Base-by-base conservation (phyloP, 169 alveolate species). In the Eimeria acervulina region DNA sequence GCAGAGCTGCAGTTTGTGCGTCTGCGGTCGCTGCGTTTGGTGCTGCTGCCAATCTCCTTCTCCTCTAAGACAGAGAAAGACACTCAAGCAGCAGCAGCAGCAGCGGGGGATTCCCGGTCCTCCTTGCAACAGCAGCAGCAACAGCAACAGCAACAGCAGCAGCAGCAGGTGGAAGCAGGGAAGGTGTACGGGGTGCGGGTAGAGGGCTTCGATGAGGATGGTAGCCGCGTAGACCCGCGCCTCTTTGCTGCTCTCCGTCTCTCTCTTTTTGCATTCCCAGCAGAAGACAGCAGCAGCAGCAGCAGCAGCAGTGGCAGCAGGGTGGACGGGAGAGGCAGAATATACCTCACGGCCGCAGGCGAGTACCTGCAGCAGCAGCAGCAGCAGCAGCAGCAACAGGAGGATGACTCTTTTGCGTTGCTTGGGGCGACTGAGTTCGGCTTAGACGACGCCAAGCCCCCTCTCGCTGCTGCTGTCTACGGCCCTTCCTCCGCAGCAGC, bases 261-360 rank as follows among this genome's bases (percentile, higher is more conserved):
- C 66, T 78, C 89, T 31, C 63, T 78, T 63, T 13, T 36, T 23
- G 89, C 89, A 5, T 13, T 17, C 7, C 21, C 66, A 23, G 63
- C 89, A 19, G 89, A 36, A 13, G 89, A 78, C 0, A 12, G 63
- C 89, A 78, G 63, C 63, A 78, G 89, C 89, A 78, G 33, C 33
- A 72, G 84, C 84, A 72, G 84, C 84, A 72, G 84, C 84, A 72
- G 84, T 44, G 28, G 84, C 84, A 72, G 84, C 84, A 72, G 26
- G 17, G 44, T 40, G 66, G 38, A 31, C 3, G 89, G 89, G 40
- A 78, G 63, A 40, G 89, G 66, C 89, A 26, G 59, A n/a, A 55
- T 78, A 7, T 78, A 21, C 63, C 89, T 78, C 2, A 26, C 33
- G 23, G 13, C 89, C 12, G 89, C 61, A 26, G 63, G 12, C 12